Evolutionary conservation across 177 flowering plant genomes (phyloP), one percentile per base, ranked within the genome.

Genomic region (Telopea speciosissima): DNA sequence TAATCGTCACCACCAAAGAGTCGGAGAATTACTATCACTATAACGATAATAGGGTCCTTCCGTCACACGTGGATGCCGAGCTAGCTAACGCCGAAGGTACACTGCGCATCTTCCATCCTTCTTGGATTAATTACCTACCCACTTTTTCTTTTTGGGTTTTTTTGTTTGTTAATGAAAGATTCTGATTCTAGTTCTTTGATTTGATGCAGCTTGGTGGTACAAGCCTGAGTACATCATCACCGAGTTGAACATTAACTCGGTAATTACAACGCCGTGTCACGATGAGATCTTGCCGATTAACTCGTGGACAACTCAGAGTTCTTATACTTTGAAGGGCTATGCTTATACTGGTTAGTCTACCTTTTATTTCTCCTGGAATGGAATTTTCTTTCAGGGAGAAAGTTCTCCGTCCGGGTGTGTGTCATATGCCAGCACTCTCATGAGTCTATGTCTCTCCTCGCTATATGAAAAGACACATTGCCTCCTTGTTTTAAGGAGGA

Each of bases 171-270:
- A 0, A 11, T 49, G 54, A 49, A 49, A 1, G 54, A 49, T 49
- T 12, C 14, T 49, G 17, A 49, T 12, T 3, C 8, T 6, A 5
- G 7, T 49, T 13, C 8, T 49, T 49, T 49, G 14, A 12, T 49
- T 12, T 12, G 8, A 19, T 70, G 81, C 80, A 95, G 99, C 90
- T 16, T 95, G 99, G 99, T 95, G 99, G 99, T 95, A 92, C 69
- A 95, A 92, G 82, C 94, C 96, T n/a, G 99, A 95, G 78, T 79
- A 85, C 76, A 89, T 90, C n/a, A 92, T 95, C 69, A 92, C 88
- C 69, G 99, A 95, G 84, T 76, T 95, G 74, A 95, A 92, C 72
- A 87, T 90, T 59, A 95, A 95, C 84, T 95, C 99, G 21, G 99
- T 87, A 44, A 95, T 95, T 28, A 92, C 97, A 24, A 89, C 97